These are phyloP conservation scores for Panaeolus papilionaceus DNA, from an alignment of 768 basidiomycete genomes.

Conservation along the genomic window DNA sequence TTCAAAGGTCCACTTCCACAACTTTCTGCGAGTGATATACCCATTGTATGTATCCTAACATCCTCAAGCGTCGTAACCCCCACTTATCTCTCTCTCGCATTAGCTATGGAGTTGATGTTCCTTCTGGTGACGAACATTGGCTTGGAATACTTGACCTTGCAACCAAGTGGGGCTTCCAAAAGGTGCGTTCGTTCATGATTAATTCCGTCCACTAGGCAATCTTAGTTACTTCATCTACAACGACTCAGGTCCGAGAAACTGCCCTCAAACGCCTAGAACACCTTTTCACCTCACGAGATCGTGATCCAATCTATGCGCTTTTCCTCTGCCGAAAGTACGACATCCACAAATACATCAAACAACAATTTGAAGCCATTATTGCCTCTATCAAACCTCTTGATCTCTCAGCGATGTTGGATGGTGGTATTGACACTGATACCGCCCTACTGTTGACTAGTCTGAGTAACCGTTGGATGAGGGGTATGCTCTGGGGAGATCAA, in stretches of 20 bases:
- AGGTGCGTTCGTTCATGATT: neutral
- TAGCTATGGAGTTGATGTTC: neutral
- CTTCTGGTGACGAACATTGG: neutral
- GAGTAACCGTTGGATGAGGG: neutral
- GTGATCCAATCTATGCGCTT: neutral
- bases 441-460: neutral
- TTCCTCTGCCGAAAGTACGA: neutral
- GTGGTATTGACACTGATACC: neutral
- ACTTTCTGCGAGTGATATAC: slow-evolving; percentile 18
- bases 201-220: neutral
- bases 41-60: slow-evolving; percentile 22
- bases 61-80: neutral
- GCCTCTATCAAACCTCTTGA: neutral
- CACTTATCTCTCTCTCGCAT: neutral
- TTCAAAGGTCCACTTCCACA: no score
- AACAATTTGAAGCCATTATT: neutral
- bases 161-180: neutral
- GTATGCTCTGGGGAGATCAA: neutral
- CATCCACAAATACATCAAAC: neutral
- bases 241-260: neutral
- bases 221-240: neutral
- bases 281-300: neutral
- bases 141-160: neutral
- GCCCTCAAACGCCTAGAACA: neutral
- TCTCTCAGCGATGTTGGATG: neutral